Conservation (phyloP, 2,329 filamentous ascomycete species). For the Colletotrichum spinosum region DNA sequence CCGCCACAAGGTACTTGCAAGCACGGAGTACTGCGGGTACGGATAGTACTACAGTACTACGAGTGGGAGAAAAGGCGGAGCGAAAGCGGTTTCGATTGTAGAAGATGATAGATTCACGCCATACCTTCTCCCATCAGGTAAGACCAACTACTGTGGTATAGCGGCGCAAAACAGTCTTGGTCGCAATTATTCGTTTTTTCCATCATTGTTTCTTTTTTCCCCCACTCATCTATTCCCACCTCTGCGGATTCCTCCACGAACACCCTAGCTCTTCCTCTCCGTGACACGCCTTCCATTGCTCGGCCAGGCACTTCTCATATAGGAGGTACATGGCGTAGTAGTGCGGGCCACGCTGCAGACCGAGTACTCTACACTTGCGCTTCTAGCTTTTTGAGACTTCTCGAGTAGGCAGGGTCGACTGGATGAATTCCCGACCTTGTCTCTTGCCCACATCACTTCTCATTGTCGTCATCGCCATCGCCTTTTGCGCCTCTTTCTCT, state of each 20-base stretch:
- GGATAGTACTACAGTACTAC: background rate
- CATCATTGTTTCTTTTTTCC: conserved; percentile 2
- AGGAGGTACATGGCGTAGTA: background rate
- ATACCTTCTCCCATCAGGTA: background rate
- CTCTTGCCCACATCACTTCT: conserved; percentile 6
- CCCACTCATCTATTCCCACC: conserved; percentile 16
- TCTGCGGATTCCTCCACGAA: background rate
- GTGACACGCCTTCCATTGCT: too few relatives aligned
- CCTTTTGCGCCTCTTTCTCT: background rate
- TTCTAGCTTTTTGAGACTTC: conserved; percentile 36
- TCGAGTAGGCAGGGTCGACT: conserved; percentile 32
- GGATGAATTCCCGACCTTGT: background rate
- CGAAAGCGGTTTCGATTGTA: too few relatives aligned
- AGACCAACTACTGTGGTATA: too few relatives aligned
- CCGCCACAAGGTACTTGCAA: too few relatives aligned
- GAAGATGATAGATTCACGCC: conserved; percentile 10
- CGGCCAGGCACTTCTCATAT: too few relatives aligned
- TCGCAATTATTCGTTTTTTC: conserved; percentile 11
- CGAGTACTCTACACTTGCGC: background rate
- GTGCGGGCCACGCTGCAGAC: conserved; percentile 2
- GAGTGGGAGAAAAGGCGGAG: conserved; percentile 29
- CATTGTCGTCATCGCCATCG: background rate
- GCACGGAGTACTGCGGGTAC: too few relatives aligned
- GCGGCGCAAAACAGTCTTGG: background rate
- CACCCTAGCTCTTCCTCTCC: too few relatives aligned